Percentiles rank a stretch among this genome's conserved stretches.
These are phyloP conservation scores for Kodamaea ohmeri DNA, from an alignment of 1,139 yeast species.

Conservation along the genomic window DNA sequence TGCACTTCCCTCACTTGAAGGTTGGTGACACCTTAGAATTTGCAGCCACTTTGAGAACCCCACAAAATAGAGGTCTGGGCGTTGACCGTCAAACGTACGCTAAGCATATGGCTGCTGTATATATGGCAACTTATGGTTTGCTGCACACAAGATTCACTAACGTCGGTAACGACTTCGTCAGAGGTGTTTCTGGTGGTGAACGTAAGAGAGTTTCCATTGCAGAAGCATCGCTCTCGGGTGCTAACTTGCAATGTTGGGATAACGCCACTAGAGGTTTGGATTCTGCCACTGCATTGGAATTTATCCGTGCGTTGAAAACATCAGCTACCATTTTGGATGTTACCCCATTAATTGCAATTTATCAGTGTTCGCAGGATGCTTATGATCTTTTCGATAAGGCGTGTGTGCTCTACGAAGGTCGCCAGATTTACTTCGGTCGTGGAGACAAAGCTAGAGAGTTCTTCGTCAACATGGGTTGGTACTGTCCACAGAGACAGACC, in stretches of 20 bases:
- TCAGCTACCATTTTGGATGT: constrained; percentile 24
- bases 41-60: constrained; percentile 27
- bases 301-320: constrained; percentile 27
- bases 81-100: constrained; percentile 21
- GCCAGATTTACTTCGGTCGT: constrained; percentile 25
- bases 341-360: constrained; percentile 28
- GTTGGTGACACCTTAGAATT: constrained; percentile 30
- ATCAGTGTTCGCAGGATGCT: constrained; percentile 30
- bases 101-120: constrained; percentile 21
- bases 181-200: constrained; percentile 29
- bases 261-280: constrained; percentile 27
- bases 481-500: constrained; percentile 54
- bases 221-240: constrained; percentile 21
- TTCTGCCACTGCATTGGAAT: constrained; percentile 27
- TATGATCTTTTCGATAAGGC: constrained; percentile 28
- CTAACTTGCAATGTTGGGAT: constrained; percentile 26
- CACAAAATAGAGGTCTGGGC: constrained; percentile 30
- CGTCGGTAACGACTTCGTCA: constrained; percentile 24
- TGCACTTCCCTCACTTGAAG: constrained; percentile 26
- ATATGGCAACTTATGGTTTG: constrained; percentile 24
- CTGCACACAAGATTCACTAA: constrained; percentile 22
- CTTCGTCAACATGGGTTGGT: constrained; percentile 25
- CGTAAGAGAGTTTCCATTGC: constrained; percentile 27
- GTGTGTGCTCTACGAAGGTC: constrained; percentile 26
- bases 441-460: constrained; percentile 22